Percentiles rank a stretch among this genome's conserved stretches.
These are phyloP conservation scores for Lasiosphaeris hirsuta DNA, from an alignment of 495 filamentous ascomycete species.

Conservation along the genomic window DNA sequence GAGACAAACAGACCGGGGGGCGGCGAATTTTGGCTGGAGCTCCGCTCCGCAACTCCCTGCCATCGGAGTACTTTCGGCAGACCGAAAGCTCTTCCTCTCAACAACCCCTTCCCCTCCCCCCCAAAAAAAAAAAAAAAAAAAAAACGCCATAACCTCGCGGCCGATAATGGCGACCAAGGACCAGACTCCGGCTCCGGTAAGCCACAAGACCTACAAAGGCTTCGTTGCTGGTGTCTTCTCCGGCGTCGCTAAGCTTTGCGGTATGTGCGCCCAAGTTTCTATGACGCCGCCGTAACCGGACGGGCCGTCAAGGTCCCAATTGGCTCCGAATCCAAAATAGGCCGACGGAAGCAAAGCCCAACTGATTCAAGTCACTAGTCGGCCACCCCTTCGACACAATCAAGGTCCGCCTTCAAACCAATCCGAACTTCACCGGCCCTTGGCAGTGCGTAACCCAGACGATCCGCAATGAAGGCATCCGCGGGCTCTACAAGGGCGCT, in stretches of 20 bases:
- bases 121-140: no score
- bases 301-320: no score
- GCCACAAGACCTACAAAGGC: constrained; percentile 67
- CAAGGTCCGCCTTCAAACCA: constrained; percentile 95
- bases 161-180: neutral
- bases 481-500: constrained; percentile 85
- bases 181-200: constrained; percentile 10
- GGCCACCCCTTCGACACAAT: constrained; percentile 82
- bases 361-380: constrained; percentile 26
- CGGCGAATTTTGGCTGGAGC: no score
- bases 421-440: constrained; percentile 77
- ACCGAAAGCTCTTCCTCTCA: no score
- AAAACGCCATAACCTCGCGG: neutral
- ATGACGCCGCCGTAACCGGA: no score
- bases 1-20: no score
- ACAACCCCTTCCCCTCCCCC: no score
- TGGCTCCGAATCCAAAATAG: no score
- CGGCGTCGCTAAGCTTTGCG: constrained; percentile 84
- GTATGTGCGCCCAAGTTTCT: constrained; percentile 42
- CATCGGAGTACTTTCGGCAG: no score
- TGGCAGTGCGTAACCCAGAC: constrained; percentile 83
- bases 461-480: constrained; percentile 71
- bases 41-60: no score
- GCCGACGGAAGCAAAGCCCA: neutral
- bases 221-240: constrained; percentile 94